A percentile compares a stretch with the other conserved stretches of the same genome.
These are phyloP conservation scores for Periconia macrospinosa DNA, from an alignment of 2,329 filamentous ascomycete species.

Conservation along the genomic window DNA sequence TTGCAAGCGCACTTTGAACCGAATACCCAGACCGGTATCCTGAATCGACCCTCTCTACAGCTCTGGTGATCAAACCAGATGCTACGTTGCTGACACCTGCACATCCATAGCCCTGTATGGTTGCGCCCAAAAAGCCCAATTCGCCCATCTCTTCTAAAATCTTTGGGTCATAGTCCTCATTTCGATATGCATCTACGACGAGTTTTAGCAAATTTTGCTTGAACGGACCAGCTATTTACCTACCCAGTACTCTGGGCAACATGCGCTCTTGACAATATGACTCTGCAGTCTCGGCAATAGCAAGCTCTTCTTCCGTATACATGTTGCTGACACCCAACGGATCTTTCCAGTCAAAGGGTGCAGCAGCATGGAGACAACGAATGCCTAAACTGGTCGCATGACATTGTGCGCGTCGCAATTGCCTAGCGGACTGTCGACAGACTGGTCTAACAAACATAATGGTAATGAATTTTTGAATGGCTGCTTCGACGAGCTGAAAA, in stretches of 20 bases:
- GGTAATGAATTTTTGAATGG: background rate
- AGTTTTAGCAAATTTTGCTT: background rate
- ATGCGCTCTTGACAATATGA: conserved; percentile 91
- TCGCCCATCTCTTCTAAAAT: conserved; percentile 93
- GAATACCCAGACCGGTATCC: conserved; percentile 93
- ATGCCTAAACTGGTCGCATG: conserved; percentile 34
- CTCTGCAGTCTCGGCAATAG: conserved; percentile 87
- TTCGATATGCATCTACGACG: conserved; percentile 73
- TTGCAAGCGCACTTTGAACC: conserved; percentile 88
- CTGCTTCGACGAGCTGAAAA: too few species aligned
- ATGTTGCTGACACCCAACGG: conserved; percentile 75
- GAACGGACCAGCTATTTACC: conserved; percentile 10
- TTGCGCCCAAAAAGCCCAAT: conserved; percentile 83
- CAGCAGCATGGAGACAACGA: conserved; percentile 47
- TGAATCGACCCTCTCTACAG: conserved; percentile 87
- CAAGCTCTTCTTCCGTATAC: conserved; percentile 86
- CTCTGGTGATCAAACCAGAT: conserved; percentile 85
- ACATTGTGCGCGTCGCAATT: conserved; percentile 34
- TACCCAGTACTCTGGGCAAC: conserved; percentile 83
- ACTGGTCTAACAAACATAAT: conserved; percentile 49
- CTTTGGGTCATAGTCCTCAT: conserved; percentile 82
- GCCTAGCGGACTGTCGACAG: conserved; percentile 43
- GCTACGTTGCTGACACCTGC: conserved; percentile 86
- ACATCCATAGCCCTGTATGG: conserved; percentile 84
- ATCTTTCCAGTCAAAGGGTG: conserved; percentile 86